Evolutionary conservation across 2,329 filamentous ascomycete species (phyloP).

Genomic region (Penicillium glabrum): DNA sequence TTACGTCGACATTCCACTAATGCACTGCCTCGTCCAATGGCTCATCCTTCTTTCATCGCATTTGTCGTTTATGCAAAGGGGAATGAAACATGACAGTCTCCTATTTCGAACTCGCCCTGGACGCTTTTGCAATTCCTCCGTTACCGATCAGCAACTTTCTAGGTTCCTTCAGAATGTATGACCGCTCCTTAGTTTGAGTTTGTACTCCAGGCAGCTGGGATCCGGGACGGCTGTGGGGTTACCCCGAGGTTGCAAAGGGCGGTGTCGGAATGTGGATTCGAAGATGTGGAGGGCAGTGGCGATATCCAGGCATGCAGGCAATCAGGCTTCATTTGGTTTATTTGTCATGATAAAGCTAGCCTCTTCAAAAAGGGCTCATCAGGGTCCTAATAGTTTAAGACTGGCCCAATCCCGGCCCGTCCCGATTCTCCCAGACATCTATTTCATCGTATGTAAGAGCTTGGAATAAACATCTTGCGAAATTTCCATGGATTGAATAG

Average conservation of each 20-base stretch:
- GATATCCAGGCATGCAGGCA: not conserved
- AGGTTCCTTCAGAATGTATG: not conserved
- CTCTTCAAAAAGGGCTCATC: not conserved
- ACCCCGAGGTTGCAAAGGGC: not conserved
- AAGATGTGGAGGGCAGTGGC: not conserved
- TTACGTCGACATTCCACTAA: not conserved
- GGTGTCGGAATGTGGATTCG: not conserved
- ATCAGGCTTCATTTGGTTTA: not conserved
- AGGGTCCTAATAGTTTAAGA: not conserved
- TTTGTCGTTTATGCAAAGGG: not conserved
- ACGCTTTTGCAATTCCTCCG: not conserved
- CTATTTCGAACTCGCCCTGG: not conserved
- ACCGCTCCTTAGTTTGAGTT: not conserved
- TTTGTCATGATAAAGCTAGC: not conserved
- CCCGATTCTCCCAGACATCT: not conserved
- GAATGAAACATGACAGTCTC: not conserved
- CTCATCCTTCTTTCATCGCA: not conserved
- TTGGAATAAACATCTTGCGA: not conserved
- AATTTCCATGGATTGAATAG: not conserved
- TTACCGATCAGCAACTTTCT: not conserved
- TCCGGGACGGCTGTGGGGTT: not conserved
- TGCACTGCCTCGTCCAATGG: not conserved
- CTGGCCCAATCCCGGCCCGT: not conserved
- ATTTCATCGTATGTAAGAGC: not conserved
- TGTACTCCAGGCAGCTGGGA: not conserved